Base-by-base conservation (phyloP, 2,329 filamentous ascomycete genomes). In the Drechslerella coelobrocha region DNA sequence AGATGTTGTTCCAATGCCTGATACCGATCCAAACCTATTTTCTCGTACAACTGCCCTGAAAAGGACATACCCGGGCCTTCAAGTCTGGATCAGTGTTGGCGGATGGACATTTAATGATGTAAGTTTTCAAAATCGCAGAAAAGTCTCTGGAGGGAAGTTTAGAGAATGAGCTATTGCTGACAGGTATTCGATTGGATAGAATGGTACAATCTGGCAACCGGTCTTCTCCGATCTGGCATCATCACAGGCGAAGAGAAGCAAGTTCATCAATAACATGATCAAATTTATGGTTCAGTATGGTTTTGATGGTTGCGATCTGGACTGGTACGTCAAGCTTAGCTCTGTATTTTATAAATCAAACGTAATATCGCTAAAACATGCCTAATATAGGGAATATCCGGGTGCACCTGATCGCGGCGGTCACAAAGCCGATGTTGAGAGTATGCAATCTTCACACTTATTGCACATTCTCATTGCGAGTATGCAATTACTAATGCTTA, bases 301-400 rank as follows among this genome's bases (percentile, higher is more conserved):
- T 1, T 82, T 83, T 54, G 79, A 81, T 66, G 81, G 81, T 1
- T 75, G 82, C 1, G 81, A 83, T 61, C 73, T 83, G n/a, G 80
- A 83, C 71, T 83, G 81, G 81, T 79, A 80, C 78, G 79, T 56
- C 77, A 76, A 39, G 17, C 4, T 39, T 39, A 14, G 17, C 34
- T 14, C 17, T 14, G 12, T 39, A 5, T 39, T 39, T 39, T 5
- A 39, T 39, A 5, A 39, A 39, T 39, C 34, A 39, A 0, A 75
- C 59, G 52, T 24, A 39, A 39, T 55, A 3, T 9, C 17, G 31
- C 77, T 80, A 47, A 60, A 48, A 50, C 50, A 60, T 34, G 7
- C 37, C 17, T 48, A 23, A 47, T 59, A 72, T 50, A 66, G 71
- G 72, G 72, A 73, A 45, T 73, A 73, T 37, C 72, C 72, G 14